Evolutionary conservation across 805 yeast species (phyloP), one percentile per base, ranked within the genome.

Genomic region (Alloascoidea hylecoeti): DNA sequence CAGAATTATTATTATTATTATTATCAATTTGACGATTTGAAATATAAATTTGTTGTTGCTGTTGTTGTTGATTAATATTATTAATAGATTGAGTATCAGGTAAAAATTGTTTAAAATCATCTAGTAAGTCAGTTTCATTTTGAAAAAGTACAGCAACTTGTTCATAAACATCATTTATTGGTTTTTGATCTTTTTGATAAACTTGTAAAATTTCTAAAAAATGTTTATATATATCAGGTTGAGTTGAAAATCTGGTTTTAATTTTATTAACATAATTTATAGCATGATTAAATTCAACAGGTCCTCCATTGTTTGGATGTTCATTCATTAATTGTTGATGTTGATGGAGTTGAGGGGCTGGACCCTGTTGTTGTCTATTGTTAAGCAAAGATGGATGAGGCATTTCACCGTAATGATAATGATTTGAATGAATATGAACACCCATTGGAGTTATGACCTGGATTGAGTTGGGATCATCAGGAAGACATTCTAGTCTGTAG

Each of bases 381-480:
- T 33, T 36, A 12, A 38, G 39, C 18, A 33, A 40, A 13, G 41
- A 35, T 30, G 38, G 44, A 34, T 42, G 5, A 17, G 37, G 44
- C 46, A 44, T 4, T 37, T 32, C 49, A 4, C 61, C 66, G n/a
- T n/a, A n/a, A n/a, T n/a, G n/a, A n/a, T n/a, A n/a, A 19, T 70
- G 66, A 46, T 72, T 77, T n/a, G 77, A 77, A 43, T 80, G 65
- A 9, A 78, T 73, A 3, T 88, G 76, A 14, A 92, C 78, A 2
- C 97, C 97, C 61, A 82, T 72, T 2, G 99, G 98, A 1, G 98
- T 92, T 2, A 96, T 85, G 13, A 92, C 97, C 42, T 86, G 72
- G 44, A 92, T 86, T 15, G 96, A 94, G 47, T 81, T 78, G 13
- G 94, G 94, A 53, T 89, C 96, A 53, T 85, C 92, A 39, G 68